Evolutionary conservation across 208 protist genomes (phyloP), one percentile per base, ranked within the genome.

Genomic region (Strigomonas galati): DNA sequence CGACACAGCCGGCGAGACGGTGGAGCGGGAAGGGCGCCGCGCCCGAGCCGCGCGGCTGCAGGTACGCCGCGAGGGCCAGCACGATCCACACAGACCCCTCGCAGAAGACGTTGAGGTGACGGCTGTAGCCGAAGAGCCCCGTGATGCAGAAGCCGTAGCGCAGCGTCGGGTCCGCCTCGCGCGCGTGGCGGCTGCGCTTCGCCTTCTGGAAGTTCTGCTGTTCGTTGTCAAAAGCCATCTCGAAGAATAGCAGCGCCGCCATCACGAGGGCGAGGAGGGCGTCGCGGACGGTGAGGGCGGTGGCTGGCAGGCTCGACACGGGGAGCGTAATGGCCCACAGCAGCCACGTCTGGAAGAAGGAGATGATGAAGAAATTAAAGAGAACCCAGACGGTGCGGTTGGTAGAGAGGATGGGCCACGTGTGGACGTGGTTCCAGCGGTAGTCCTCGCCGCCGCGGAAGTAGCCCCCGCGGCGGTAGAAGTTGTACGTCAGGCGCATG

Each of bases 301-400:
- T 59, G 0, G 59, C 65, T 2, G 78, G 69, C 23, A 94, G 74
- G 32, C 64, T 75, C 58, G 74, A 65, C 43, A 91, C 61, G 0
- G 84, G 84, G 23, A 91, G 69, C 14, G 84, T 80, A 67, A 91
- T 91, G 62, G 73, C 81, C 83, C 82, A 94, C 65, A 94, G 64
- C 65, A 92, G 70, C 37, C 74, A 76, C 19, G 68, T 83, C 58
- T 91, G 85, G 44, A 89, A 89, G 24, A 85, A 46, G 14, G 81
- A 86, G 58, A 92, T 87, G 58, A 79, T 43, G 35, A 81, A 69
- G 30, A 91, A 76, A 74, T 81, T 88, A 73, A 87, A 92, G n/a
- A 92, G 48, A 6, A 71, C 64, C 85, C 85, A 92, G 4, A 84
- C 31, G 14, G 75, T 9, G 3, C 64, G 72, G 21, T 44, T 52